phyloP scores from a whole-genome alignment of 352 stramenopile genomes.

The Pseudoperonospora humuli region DNA sequence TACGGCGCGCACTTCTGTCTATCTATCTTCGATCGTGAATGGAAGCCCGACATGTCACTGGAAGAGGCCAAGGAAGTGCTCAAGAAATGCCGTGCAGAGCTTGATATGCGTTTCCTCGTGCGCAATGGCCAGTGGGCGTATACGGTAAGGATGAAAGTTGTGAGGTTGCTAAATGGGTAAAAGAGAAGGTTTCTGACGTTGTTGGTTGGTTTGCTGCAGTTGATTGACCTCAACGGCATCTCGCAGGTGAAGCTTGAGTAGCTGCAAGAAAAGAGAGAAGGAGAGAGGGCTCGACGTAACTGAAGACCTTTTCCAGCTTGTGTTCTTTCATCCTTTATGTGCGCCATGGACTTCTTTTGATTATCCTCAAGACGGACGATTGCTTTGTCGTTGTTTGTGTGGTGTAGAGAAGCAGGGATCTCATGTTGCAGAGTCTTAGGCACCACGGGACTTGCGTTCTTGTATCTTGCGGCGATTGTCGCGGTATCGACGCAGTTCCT shows the following conservation, averaged over 20 bases:
- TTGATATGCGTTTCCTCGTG: constrained; percentile 82
- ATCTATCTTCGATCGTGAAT: constrained; percentile 84
- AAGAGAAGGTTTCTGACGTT: background rate
- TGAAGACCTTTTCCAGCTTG: constrained; percentile 14
- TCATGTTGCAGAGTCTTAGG: constrained; percentile 2
- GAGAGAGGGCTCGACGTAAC: constrained; percentile 7
- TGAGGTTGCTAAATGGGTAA: background rate
- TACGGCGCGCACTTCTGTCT: constrained; percentile 82
- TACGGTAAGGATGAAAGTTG: constrained; percentile 34
- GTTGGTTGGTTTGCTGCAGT: constrained; percentile 16
- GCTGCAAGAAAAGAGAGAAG: constrained; percentile 4
- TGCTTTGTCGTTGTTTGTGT: background rate
- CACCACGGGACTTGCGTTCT: constrained; percentile 41
- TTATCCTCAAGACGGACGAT: background rate
- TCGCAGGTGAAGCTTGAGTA: constrained; percentile 60
- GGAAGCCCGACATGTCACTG: constrained; percentile 77
- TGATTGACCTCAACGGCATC: constrained; percentile 63
- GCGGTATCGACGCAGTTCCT: constrained; percentile 62
- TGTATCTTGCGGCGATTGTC: constrained; percentile 46
- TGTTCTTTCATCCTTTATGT: constrained; percentile 7
- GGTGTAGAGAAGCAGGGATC: background rate
- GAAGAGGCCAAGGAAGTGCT: constrained; percentile 67
- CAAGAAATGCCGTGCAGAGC: constrained; percentile 70
- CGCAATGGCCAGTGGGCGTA: constrained; percentile 84
- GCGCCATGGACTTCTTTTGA: no score